Conservation (phyloP, 2,329 filamentous ascomycete genomes). For the Penicillium brevicompactum region DNA sequence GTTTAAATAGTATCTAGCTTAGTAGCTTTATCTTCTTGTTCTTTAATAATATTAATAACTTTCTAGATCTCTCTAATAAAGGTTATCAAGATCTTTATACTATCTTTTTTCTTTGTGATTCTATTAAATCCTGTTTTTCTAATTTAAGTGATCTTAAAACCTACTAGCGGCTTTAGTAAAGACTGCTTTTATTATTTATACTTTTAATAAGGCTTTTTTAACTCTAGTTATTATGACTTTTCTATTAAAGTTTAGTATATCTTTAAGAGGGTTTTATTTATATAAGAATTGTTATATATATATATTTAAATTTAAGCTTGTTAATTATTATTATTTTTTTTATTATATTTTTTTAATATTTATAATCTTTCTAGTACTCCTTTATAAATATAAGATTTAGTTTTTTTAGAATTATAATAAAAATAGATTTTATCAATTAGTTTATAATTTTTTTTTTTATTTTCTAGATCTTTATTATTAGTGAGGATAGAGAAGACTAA, state of each 20-base stretch:
- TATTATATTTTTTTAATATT: no score
- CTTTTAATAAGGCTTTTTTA: background rate
- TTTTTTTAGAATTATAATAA: background rate
- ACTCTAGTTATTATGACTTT: background rate
- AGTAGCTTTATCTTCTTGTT: background rate
- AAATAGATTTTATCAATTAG: background rate
- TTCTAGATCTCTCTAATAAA: background rate
- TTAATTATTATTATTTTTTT: no score
- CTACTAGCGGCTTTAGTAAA: background rate
- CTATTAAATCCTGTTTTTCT: background rate
- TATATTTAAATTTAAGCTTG: no score
- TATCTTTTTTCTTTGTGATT: background rate
- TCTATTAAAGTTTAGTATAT: no score
- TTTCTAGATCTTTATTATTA: background rate
- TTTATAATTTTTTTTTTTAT: background rate
- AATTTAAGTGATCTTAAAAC: background rate
- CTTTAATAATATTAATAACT: background rate
- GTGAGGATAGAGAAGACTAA: background rate
- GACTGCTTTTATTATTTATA: background rate
- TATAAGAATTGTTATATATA: no score
- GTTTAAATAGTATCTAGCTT: background rate
- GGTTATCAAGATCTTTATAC: background rate
- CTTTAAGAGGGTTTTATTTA: no score
- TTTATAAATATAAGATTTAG: background rate
- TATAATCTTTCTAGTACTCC: background rate